A percentile compares a stretch with the other conserved stretches of the same genome.
Evolutionary conservation across 768 basidiomycete genomes (phyloP).

Genomic region (Galerina marginata): DNA sequence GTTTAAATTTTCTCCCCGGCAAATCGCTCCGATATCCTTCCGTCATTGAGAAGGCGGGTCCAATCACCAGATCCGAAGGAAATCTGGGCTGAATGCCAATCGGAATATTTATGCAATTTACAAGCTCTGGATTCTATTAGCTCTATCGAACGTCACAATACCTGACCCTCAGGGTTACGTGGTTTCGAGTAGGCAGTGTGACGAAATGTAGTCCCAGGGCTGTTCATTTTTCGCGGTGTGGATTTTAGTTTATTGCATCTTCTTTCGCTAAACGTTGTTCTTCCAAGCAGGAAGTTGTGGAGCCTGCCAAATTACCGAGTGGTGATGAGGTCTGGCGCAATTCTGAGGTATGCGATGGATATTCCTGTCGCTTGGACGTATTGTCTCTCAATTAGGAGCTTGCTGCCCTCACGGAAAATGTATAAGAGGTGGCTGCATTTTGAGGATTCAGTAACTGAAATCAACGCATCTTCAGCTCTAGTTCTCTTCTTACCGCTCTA

Average conservation of each 20-base stretch:
- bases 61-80: too few relatives aligned
- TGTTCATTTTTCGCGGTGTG: background rate
- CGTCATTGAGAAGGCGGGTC: too few relatives aligned
- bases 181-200: background rate
- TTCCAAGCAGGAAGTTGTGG: background rate
- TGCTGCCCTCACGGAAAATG: background rate
- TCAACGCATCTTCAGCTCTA: slow-evolving; percentile 1
- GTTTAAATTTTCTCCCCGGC: too few relatives aligned
- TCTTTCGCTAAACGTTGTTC: background rate
- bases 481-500: background rate
- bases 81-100: too few relatives aligned
- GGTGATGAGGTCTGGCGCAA: background rate
- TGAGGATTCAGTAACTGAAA: slow-evolving; percentile 1
- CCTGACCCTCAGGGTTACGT: too few relatives aligned
- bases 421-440: slow-evolving; percentile 5
- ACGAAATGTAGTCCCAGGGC: background rate
- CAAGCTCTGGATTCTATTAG: too few relatives aligned
- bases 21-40: too few relatives aligned
- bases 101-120: too few relatives aligned
- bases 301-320: background rate
- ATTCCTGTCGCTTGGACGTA: background rate
- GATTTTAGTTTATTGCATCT: background rate
- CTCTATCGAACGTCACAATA: too few relatives aligned
- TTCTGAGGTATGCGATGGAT: background rate
- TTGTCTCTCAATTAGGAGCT: background rate